phyloP scores from a whole-genome alignment of 1,284 basidiomycete genomes.

The Pseudozyma hubeiensis region DNA sequence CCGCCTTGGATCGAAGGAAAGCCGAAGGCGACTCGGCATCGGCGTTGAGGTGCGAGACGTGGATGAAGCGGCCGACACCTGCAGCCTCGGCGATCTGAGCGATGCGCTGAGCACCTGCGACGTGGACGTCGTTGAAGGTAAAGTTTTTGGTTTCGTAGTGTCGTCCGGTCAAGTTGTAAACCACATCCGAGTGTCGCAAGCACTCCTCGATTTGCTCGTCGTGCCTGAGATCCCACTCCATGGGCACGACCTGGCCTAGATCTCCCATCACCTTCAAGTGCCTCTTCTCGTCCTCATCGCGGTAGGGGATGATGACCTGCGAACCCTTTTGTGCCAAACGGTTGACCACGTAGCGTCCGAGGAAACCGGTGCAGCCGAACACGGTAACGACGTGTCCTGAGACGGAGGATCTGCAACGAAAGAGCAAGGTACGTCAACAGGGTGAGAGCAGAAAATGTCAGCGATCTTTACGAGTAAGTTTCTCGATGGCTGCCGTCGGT shows the following conservation, averaged over 20 bases:
- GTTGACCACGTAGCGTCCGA: conserved; percentile 89
- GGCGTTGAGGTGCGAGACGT: conserved; percentile 96
- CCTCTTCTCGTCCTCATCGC: conserved; percentile 93
- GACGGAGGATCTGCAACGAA: conserved; percentile 54
- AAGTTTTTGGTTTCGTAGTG: conserved; percentile 95
- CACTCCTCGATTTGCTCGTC: conserved; percentile 92
- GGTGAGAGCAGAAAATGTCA: neutral
- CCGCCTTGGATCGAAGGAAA: conserved; percentile 89
- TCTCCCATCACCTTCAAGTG: conserved; percentile 93
- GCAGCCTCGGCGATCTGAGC: conserved; percentile 82
- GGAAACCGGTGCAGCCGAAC: conserved; percentile 95
- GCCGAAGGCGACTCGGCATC: conserved; percentile 80
- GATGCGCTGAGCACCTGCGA: conserved; percentile 76
- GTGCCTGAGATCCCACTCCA: conserved; percentile 94
- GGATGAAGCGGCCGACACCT: conserved; percentile 87
- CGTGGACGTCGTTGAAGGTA: conserved; percentile 81
- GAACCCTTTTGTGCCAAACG: conserved; percentile 82
- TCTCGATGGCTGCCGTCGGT: no score
- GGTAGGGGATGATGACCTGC: conserved; percentile 93
- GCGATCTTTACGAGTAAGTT: no score
- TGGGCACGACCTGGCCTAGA: conserved; percentile 92
- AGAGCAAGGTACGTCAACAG: neutral
- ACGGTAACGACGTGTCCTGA: conserved; percentile 85
- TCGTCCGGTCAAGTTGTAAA: conserved; percentile 91
- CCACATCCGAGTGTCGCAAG: conserved; percentile 92